Base-by-base conservation (phyloP, 805 yeast species). In the Candida coquimbonensis region DNA sequence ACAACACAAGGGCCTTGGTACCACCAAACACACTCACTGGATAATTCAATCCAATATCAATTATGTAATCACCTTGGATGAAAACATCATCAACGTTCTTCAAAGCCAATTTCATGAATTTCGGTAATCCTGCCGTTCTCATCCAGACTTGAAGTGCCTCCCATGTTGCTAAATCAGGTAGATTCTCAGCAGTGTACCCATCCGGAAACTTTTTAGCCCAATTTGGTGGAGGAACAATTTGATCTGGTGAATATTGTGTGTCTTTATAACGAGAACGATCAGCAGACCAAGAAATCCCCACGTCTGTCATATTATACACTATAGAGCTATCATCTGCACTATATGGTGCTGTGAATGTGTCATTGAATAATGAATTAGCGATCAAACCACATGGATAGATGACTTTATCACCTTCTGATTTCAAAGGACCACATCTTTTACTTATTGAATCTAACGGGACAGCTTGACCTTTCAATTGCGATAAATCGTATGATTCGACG, bases 131-230 rank as follows among this genome's bases (percentile, higher is more conserved):
- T 0, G 98, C 96, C 1, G 97, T 89, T 57, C 95, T 79, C 97
- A 91, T 91, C 99, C 99, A 91, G 64, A 89, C 91, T 69, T 89
- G 96, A 55, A 91, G 77, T 53, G 81, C 81, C 60, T 87, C 91
- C 88, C 93, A 81, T 34, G 67, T 61, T 2, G 86, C 73, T 40
- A 91, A 61, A 59, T 86, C 83, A 3, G 95, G 96, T 49, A 91
- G 55, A 62, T 87, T 88, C 7, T 77, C 78, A 32, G 76, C 81
- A n/a, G 84, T 87, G 67, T 93, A 91, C 0, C 98, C 98, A 49
- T 89, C 67, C 2, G 98, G 98, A 63, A 65, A 91, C 67, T 59
- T 68, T 51, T 77, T 73, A 36, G 67, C 70, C 99, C 99, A 91
- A 67, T 85, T 87, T 43, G 93, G 96, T 7, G 99, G 99, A 12